phyloP scores from a whole-genome alignment of 176 grass and related monocot genomes.

The Musa schizocarpa region DNA sequence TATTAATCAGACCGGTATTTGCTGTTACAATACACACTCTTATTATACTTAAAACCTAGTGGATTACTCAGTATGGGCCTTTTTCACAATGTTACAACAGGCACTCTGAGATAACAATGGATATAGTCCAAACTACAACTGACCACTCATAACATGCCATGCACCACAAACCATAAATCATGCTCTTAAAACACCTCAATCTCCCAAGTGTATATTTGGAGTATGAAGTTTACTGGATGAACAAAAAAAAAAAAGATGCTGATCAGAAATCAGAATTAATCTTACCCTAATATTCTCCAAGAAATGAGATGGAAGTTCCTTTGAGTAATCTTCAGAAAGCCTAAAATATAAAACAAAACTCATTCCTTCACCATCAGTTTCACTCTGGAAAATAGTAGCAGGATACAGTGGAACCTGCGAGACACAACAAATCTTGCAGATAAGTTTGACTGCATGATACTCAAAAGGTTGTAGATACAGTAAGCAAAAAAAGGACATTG shows the following conservation, averaged over 20 bases:
- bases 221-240: neutral
- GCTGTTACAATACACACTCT: too few species aligned
- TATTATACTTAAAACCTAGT: too few species aligned
- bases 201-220: neutral
- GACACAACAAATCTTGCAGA: slow-evolving; percentile 28
- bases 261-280: neutral
- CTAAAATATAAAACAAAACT: slow-evolving; percentile 98
- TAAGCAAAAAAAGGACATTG: neutral
- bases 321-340: slow-evolving; percentile 76
- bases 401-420: slow-evolving; percentile 82
- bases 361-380: slow-evolving; percentile 89
- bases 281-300: slow-evolving; percentile 78
- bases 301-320: slow-evolving; percentile 83
- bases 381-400: slow-evolving; percentile 89
- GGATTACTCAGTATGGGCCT: too few species aligned
- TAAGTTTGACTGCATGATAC: neutral
- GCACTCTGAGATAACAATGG: too few species aligned
- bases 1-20: too few species aligned
- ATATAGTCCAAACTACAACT: too few species aligned
- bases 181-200: too few species aligned
- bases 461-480: neutral
- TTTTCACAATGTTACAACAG: too few species aligned
- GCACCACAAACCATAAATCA: too few species aligned
- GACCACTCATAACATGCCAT: too few species aligned
- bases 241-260: neutral